Base-by-base conservation (phyloP, 306 rosid species). In the Heteromeles arbutifolia region DNA sequence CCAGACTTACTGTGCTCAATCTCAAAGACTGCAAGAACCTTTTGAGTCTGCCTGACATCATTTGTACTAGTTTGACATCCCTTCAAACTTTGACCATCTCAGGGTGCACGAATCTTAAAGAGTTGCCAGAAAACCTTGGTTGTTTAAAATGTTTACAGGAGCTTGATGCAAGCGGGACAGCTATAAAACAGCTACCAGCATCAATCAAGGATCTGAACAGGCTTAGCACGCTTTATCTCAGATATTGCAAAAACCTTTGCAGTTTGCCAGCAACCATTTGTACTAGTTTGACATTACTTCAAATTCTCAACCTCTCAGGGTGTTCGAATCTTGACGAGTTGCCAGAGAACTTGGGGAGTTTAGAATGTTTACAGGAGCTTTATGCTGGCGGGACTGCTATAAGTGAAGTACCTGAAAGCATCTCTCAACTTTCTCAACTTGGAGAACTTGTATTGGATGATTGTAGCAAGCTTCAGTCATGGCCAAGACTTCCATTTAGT, bases 361-460 rank as follows among this genome's bases (percentile, higher is more conserved):
- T 77, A 57, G 22, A 41, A 43, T 61, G 43, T 56, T 69, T 77
- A 37, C 50, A 77, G 70, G 65, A 69, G 63, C 81, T 77, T n/a
- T 52, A 69, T 32, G 37, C 48, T 8, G 61, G 62, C 13, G 29
- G 32, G 7, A 59, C 75, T 70, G 65, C n/a, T 45, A 63, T 77
- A 69, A 25, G 65, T 8, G 39, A 45, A 14, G 70, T 43, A 41
- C 80, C 84, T 4, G 45, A 76, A 28, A 72, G 59, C 52, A 76
- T 81, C 24, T 76, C 22, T 43, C 81, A 32, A 9, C 84, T 81
- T 5, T 44, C 50, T 39, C n/a, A 76, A 41, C 77, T 81, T 17
- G 64, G 64, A 59, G 57, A 54, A 54, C 65, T 81, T 18, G 15
- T 21, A 9, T 21, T 81, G 64, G 31, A 21, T 19, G 24, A 61